Base-by-base conservation (phyloP, 345 rosid genomes). In the Lumnitzera racemosa region DNA sequence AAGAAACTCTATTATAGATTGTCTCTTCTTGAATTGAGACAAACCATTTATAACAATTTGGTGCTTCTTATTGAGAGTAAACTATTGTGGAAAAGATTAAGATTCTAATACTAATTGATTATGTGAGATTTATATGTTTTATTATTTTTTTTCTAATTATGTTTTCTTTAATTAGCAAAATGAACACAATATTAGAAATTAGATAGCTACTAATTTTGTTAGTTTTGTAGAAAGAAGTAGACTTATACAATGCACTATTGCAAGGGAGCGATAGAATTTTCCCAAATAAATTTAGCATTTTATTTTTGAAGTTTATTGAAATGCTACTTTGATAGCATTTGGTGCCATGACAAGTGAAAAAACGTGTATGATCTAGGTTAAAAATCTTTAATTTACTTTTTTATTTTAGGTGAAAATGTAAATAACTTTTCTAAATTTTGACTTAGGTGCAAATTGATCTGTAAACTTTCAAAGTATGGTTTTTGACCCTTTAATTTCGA, bases 331-430 rank as follows among this genome's bases (percentile, higher is more conserved):
- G 9, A 70, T 90, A 73, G 96, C 90, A 3, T 76, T 47, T 6
- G 97, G 97, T 70, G 89, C 97, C 12, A 80, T 79, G 64, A 67
- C 75, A 61, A 77, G 84, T 12, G 96, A 89, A 24, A 90, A 87
- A 66, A 78, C 86, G 15, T 63, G 66, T 68, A 52, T 80, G 13
- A 73, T 85, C 16, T 83, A 83, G 92, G 95, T 90, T 50, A 20
- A 56, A 8, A 10, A 2, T 29, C 8, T 27, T 1, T 24, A 24
- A 25, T 64, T 17, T 59, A 49, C 46, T 8, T 0, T 43, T 52
- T 36, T 2, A 14, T 55, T 53, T 46, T 46, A 13, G 8, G 25
- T 20, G 20, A 20, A 20, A 20, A 20, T 20, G 20, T 1, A 20
- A 20, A 20, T 20, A 20, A 20, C 20, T 20, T 20, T 20, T 20